phyloP scores from a whole-genome alignment of 768 basidiomycete genomes.

The Chiua virens region DNA sequence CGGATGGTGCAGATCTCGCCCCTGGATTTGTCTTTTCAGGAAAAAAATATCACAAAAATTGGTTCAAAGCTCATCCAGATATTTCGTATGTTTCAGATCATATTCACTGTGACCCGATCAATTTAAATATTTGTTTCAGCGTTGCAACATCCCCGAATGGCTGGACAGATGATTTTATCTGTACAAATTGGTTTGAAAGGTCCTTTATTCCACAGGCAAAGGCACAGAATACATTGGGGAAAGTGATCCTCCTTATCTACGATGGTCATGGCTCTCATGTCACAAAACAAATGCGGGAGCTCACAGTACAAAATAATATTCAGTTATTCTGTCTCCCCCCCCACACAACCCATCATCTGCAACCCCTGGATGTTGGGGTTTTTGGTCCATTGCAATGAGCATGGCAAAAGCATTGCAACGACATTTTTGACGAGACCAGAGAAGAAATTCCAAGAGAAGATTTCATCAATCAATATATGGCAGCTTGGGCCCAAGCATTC shows the following conservation, averaged over 20 bases:
- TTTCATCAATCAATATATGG: conserved; percentile 12
- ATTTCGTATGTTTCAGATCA: no score
- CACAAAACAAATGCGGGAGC: conserved; percentile 20
- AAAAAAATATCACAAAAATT: conserved; percentile 3
- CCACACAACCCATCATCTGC: conserved; percentile 42
- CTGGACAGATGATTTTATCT: conserved; percentile 41
- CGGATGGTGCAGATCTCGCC: conserved; percentile 23
- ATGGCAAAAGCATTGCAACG: conserved; percentile 32
- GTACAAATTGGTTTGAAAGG: conserved; percentile 39
- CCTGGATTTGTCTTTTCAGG: conserved; percentile 42
- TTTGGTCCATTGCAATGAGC: conserved; percentile 33
- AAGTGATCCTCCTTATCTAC: conserved; percentile 39
- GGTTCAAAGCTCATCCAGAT: background rate
- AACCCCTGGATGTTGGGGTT: conserved; percentile 43
- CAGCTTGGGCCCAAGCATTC: conserved; percentile 13
- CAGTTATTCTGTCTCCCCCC: conserved; percentile 37
- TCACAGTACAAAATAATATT: conserved; percentile 31
- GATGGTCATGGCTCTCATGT: conserved; percentile 48
- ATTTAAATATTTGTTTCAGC: conserved; percentile 19
- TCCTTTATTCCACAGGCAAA: conserved; percentile 38
- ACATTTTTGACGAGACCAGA: conserved; percentile 16
- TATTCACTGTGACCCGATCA: background rate
- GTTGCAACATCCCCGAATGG: conserved; percentile 38
- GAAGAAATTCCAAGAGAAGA: conserved; percentile 23
- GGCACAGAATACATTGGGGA: conserved; percentile 23